These are phyloP conservation scores for Arthrinium puccinioides DNA, from an alignment of 2,329 filamentous ascomycete genomes.

Conservation along the genomic window DNA sequence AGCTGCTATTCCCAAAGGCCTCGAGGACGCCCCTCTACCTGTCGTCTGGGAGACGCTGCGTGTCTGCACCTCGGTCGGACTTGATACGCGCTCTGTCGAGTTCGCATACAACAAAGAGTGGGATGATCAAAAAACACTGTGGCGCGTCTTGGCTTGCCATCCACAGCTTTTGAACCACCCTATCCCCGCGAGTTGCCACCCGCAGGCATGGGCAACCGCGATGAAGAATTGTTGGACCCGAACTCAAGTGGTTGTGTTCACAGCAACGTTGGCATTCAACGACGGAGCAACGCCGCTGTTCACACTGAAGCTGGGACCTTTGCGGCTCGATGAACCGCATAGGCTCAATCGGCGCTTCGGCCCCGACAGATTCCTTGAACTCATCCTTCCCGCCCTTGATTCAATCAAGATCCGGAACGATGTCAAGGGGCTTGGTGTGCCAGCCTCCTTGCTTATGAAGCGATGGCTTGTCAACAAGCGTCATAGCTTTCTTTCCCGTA, in stretches of 20 bases:
- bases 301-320: slow-evolving; percentile 36
- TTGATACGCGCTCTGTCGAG: slow-evolving; percentile 28
- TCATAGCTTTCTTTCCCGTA: slow-evolving; percentile 38
- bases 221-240: slow-evolving; percentile 26
- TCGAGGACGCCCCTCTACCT: slow-evolving; percentile 38
- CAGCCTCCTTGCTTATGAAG: slow-evolving; percentile 25
- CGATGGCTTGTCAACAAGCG: slow-evolving; percentile 29
- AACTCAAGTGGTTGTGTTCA: slow-evolving; percentile 33
- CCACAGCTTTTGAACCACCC: slow-evolving; percentile 32
- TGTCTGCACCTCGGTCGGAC: slow-evolving; percentile 36
- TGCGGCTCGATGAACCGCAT: slow-evolving; percentile 41
- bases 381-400: slow-evolving; percentile 36
- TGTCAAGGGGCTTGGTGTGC: slow-evolving; percentile 14
- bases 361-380: slow-evolving; percentile 49
- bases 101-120: slow-evolving; percentile 31
- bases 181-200: slow-evolving; percentile 39
- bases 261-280: slow-evolving; percentile 30
- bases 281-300: slow-evolving; percentile 33
- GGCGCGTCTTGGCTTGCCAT: slow-evolving; percentile 30
- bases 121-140: slow-evolving; percentile 36
- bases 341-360: slow-evolving; percentile 50
- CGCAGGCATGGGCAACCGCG: slow-evolving; percentile 38
- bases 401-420: slow-evolving; percentile 16
- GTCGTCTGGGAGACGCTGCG: slow-evolving; percentile 47
- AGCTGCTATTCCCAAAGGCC: slow-evolving; percentile 26